Conservation (phyloP, 495 filamentous ascomycete genomes). For the Cairneyella variabilis region DNA sequence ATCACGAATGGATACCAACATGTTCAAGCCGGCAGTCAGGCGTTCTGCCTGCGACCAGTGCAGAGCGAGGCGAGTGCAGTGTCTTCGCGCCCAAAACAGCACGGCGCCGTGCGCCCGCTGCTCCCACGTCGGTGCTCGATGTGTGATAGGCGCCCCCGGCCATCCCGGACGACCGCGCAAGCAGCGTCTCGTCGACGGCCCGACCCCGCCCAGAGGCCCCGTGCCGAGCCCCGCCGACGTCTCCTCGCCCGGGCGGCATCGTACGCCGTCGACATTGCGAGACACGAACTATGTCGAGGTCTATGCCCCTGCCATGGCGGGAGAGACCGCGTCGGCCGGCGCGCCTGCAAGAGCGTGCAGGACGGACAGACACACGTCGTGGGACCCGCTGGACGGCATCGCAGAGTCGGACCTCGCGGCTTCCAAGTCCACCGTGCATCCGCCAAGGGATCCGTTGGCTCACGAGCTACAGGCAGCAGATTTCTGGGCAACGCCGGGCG, state of each 20-base stretch:
- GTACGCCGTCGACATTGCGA: background rate
- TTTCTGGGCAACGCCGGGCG: background rate
- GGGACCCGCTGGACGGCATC: background rate
- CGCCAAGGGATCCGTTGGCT: background rate
- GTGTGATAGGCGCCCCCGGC: background rate
- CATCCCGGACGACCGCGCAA: background rate
- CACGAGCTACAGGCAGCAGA: background rate
- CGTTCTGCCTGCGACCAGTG: background rate
- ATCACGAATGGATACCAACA: background rate
- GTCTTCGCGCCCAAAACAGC: background rate
- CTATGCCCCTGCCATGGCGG: background rate
- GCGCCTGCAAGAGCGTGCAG: background rate
- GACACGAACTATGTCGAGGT: background rate
- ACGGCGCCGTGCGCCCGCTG: slow-evolving; percentile 1
- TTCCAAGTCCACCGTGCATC: background rate
- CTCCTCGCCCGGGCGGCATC: background rate
- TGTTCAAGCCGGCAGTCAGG: background rate
- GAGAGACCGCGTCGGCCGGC: background rate
- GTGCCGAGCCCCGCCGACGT: background rate
- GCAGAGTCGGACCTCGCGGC: background rate
- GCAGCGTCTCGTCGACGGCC: background rate
- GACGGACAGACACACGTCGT: background rate
- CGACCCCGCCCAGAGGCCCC: background rate
- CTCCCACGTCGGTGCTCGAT: background rate
- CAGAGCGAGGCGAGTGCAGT: background rate